Evolutionary conservation across 1,284 basidiomycete species (phyloP).

Genomic region (Ustilago cynodontis): DNA sequence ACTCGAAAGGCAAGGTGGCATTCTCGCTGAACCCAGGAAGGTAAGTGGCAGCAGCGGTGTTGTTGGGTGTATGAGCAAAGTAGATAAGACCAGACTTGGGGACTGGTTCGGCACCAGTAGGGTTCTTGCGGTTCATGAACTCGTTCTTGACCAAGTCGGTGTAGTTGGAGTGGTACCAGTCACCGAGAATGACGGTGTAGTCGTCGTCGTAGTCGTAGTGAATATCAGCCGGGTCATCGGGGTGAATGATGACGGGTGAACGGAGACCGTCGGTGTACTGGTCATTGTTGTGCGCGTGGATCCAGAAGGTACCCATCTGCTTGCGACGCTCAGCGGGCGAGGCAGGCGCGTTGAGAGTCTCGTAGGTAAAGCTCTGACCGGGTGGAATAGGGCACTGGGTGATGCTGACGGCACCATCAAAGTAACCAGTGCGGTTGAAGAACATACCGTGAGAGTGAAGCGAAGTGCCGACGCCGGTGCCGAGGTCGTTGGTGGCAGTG

Average conservation of each 20-base stretch:
- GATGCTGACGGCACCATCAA: conserved; percentile 61
- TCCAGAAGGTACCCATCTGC: conserved; percentile 72
- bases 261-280: conserved; percentile 66
- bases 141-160: conserved; percentile 57
- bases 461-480: conserved; percentile 49
- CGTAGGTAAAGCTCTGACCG: conserved; percentile 55
- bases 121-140: conserved; percentile 78
- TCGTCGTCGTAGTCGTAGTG: conserved; percentile 86
- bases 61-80: conserved; percentile 77
- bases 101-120: conserved; percentile 66
- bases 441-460: conserved; percentile 69
- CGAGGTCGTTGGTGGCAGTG: conserved; percentile 60
- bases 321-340: conserved; percentile 41
- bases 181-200: conserved; percentile 83
- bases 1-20: conserved; percentile 77
- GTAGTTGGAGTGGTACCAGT: conserved; percentile 75
- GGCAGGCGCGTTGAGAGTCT: conserved; percentile 48
- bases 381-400: conserved; percentile 69
- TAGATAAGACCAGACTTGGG: conserved; percentile 82
- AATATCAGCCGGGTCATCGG: conserved; percentile 52
- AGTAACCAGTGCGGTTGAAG: conserved; percentile 61
- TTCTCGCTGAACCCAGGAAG: conserved; percentile 77
- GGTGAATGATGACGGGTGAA: conserved; percentile 69
- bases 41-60: conserved; percentile 40
- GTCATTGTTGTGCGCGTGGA: conserved; percentile 65